Evolutionary conservation across 2,329 filamentous ascomycete species (phyloP), one percentile per base, ranked within the genome.

Genomic region (Aspergillus nomiae): DNA sequence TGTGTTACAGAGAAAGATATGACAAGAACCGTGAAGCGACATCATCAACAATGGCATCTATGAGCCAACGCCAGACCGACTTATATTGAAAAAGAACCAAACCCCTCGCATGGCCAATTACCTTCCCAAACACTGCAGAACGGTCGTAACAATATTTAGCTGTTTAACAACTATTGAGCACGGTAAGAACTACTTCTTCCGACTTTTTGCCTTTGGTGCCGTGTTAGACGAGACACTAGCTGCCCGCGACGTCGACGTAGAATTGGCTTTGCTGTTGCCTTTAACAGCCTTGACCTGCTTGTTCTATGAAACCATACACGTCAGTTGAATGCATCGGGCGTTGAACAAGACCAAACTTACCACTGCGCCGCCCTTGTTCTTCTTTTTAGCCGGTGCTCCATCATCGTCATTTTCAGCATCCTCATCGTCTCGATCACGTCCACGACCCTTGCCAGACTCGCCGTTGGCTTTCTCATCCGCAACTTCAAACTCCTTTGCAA

Each of bases 251-350:
- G 90, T 91, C 6, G 89, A 85, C 5, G 90, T 86, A 1, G 93
- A 95, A 61, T 87, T 91, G 56, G 87, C 86, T 77, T 94, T 95
- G 80, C 87, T 91, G 62, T 85, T 88, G 58, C 81, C 84, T 57
- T 97, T 97, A 74, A 97, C 88, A 54, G 89, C 92, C 70, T 97
- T 95, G 55, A 97, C 86, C 58, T 92, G 89, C 82, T 98, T 98
- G 79, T 97, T 97, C 94, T 98, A 75, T 67, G 56, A 69, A 67
- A 55, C 10, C 56, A 34, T 38, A 21, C n/a, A 28, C 43, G 59
- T 71, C 60, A 60, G 58, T 57, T 41, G 54, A 36, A 36, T 50
- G 32, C 28, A 21, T 21, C 10, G 4, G 30, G 60, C 56, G 58
- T 24, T 56, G 4, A 32, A 45, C 50, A 60, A 30, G 21, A 59